phyloP scores from a whole-genome alignment of 2,329 filamentous ascomycete species.

The Fusarium nodosum region DNA sequence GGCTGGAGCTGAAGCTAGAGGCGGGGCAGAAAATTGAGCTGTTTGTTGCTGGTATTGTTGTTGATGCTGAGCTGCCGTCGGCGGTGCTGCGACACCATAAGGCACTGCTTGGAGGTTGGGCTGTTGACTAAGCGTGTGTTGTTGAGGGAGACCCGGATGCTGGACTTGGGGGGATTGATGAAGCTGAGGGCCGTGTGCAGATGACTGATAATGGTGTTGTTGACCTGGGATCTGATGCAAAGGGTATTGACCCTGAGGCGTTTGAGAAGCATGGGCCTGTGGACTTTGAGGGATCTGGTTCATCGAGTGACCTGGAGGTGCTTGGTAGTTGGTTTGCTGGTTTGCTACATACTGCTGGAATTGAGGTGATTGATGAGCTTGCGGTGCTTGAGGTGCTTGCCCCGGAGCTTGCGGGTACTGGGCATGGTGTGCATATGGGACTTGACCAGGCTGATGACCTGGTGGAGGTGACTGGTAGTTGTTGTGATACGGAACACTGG shows the following conservation, averaged over 20 bases:
- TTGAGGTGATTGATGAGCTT: not conserved
- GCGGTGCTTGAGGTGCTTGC: not conserved
- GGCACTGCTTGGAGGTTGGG: conserved; percentile 5
- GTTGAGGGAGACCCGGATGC: conserved; percentile 4
- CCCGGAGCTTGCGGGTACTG: not conserved
- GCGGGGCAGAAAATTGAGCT: conserved; percentile 29
- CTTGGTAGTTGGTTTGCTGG: not conserved
- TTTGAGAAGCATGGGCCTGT: not conserved
- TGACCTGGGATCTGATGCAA: not conserved
- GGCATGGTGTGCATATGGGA: not conserved
- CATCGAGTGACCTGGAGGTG: not conserved
- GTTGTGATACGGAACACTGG: conserved; percentile 11
- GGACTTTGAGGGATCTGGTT: not conserved
- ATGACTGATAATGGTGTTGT: conserved; percentile 1
- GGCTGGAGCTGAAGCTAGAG: not conserved
- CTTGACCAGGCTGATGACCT: conserved; percentile 3
- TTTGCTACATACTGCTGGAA: not conserved
- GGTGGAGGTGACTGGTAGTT: conserved; percentile 14
- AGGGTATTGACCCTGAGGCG: not conserved
- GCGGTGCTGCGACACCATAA: conserved; percentile 27
- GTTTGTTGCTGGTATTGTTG: conserved; percentile 24
- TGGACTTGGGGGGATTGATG: conserved; percentile 1
- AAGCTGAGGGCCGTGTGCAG: not conserved
- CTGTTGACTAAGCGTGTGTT: conserved; percentile 2
- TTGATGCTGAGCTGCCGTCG: conserved; percentile 19